A percentile compares a stretch with the other conserved stretches of the same genome.
phyloP scores from a whole-genome alignment of 208 protist species.

The Naegleria lovaniensis region DNA sequence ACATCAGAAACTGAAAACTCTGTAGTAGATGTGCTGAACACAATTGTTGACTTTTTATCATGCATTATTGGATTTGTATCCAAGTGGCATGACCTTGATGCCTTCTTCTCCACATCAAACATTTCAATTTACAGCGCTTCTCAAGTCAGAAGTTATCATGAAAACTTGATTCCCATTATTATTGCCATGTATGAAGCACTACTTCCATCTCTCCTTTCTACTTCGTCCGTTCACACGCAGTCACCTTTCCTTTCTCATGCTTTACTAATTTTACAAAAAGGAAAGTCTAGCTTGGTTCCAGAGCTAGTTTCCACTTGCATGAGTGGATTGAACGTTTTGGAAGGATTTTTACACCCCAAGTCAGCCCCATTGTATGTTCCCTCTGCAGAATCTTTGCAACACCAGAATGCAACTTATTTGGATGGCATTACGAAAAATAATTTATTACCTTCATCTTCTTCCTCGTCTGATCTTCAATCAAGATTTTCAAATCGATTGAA shows the following conservation, averaged over 20 bases:
- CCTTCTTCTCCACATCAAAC: not conserved
- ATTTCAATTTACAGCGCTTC: not conserved
- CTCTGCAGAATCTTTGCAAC: not conserved
- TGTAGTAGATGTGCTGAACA: not conserved
- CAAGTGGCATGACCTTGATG: not conserved
- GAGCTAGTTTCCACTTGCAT: not conserved
- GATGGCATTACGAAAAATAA: not conserved
- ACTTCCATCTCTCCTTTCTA: not conserved
- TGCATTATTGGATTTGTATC: not conserved
- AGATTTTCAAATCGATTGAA: not conserved
- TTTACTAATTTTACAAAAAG: not conserved
- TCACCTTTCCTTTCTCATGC: not conserved
- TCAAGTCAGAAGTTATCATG: not conserved
- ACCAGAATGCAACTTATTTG: not conserved
- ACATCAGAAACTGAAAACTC: not conserved
- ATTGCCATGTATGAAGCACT: not conserved
- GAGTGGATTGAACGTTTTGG: not conserved
- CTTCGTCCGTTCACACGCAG: not conserved
- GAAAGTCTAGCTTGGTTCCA: not conserved
- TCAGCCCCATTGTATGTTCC: conserved; percentile 4
- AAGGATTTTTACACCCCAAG: not conserved
- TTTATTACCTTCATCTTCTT: not conserved
- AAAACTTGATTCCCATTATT: conserved; percentile 1
- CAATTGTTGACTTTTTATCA: not conserved
- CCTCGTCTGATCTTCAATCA: not conserved